phyloP scores from a whole-genome alignment of 1,284 basidiomycete genomes.

The Leccinum pallidistipes region DNA sequence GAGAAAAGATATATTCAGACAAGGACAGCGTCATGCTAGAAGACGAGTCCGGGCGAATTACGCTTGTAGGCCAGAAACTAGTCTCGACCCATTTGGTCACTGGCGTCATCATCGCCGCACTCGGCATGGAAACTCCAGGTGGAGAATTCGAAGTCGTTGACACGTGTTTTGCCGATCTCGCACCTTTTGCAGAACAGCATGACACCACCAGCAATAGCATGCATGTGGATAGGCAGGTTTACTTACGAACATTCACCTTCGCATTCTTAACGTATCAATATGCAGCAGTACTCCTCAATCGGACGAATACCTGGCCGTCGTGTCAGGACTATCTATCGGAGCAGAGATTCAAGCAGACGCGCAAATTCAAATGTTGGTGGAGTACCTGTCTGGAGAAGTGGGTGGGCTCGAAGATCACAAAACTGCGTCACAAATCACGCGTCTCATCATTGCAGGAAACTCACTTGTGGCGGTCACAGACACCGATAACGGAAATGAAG shows the following conservation, averaged over 20 bases:
- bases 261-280: conserved; percentile 10
- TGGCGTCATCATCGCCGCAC: conserved; percentile 85
- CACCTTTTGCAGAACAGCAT: conserved; percentile 44
- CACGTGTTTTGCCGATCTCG: conserved; percentile 81
- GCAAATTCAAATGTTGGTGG: conserved; percentile 77
- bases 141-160: conserved; percentile 98
- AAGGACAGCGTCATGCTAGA: conserved; percentile 89
- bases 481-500: conserved; percentile 27
- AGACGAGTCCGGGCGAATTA: conserved; percentile 92
- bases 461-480: conserved; percentile 61
- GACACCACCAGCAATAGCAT: conserved; percentile 41
- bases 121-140: conserved; percentile 85
- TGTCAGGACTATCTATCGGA: conserved; percentile 82
- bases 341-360: conserved; percentile 65
- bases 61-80: conserved; percentile 76
- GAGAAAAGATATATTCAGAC: conserved; percentile 72
- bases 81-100: conserved; percentile 71
- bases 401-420: conserved; percentile 68
- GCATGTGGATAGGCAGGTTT: conserved; percentile 46
- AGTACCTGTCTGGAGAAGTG: conserved; percentile 86
- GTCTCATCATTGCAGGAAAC: conserved; percentile 86
- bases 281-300: conserved; percentile 14
- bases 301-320: conserved; percentile 78
- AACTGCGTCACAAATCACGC: conserved; percentile 71
- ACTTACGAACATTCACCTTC: conserved; percentile 9